Percentiles rank a stretch among this genome's conserved stretches.
Evolutionary conservation across 495 filamentous ascomycete species (phyloP).

Genomic region (Mytilinidion resinicola): DNA sequence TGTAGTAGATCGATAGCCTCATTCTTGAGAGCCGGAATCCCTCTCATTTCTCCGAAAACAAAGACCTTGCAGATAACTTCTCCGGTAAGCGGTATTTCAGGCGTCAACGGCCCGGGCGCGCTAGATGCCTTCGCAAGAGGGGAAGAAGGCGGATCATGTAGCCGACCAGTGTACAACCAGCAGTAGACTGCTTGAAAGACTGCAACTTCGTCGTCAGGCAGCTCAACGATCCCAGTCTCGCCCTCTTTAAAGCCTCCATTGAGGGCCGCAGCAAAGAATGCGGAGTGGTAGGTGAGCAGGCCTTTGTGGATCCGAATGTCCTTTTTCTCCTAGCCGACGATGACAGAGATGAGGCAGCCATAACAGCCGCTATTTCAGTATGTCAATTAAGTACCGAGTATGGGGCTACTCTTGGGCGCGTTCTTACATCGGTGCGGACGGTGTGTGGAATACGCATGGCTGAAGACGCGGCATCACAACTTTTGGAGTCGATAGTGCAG

Average conservation of each 20-base stretch:
- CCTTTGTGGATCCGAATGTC: slow-evolving; percentile 39
- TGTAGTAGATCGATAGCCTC: background rate
- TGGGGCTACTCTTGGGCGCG: too few species aligned
- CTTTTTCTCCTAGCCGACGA: slow-evolving; percentile 28
- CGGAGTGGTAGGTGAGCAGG: slow-evolving; percentile 35
- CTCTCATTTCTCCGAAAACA: background rate
- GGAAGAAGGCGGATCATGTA: background rate
- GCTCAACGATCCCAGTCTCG: slow-evolving; percentile 27
- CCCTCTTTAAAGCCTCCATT: slow-evolving; percentile 40
- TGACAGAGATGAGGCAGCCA: slow-evolving; percentile 27
- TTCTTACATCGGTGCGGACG: too few species aligned
- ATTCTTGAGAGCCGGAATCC: background rate
- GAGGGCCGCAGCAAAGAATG: slow-evolving; percentile 44
- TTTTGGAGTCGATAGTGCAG: too few species aligned
- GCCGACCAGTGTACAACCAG: slow-evolving; percentile 36
- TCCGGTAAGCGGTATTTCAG: too few species aligned
- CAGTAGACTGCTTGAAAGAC: slow-evolving; percentile 41
- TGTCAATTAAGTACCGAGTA: too few species aligned
- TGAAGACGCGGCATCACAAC: too few species aligned
- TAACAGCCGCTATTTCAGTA: background rate
- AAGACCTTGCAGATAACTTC: slow-evolving; percentile 1
- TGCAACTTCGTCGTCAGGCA: slow-evolving; percentile 35
- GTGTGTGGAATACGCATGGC: too few species aligned
- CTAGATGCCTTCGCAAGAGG: too few species aligned
- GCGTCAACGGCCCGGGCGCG: too few species aligned